Percentiles rank a stretch among this genome's conserved stretches.
phyloP scores from a whole-genome alignment of 1,139 yeast genomes.

The Meyerozyma guilliermondii region DNA sequence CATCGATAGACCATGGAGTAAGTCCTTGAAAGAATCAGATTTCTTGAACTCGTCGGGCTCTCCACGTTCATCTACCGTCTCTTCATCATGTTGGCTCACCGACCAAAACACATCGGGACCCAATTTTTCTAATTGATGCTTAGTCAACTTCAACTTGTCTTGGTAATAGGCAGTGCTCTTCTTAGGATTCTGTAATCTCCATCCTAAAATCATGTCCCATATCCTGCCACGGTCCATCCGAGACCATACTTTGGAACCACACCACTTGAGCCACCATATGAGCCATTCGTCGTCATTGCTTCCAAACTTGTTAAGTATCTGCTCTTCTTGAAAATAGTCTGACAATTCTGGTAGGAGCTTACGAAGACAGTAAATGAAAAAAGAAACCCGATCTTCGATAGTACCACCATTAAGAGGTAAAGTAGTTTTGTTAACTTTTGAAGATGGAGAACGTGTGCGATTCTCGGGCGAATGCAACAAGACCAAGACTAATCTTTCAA shows the following conservation, averaged over 20 bases:
- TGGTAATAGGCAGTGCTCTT: conserved; percentile 28
- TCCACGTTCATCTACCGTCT: not conserved
- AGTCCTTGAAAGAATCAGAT: conserved; percentile 27
- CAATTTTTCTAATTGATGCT: conserved; percentile 22
- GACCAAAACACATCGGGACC: conserved; percentile 47
- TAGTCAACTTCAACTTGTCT: conserved; percentile 15
- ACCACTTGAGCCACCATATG: conserved; percentile 91
- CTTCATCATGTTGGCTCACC: conserved; percentile 11
- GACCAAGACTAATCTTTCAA: conserved; percentile 72
- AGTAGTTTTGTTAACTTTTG: conserved; percentile 28
- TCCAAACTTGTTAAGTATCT: conserved; percentile 57
- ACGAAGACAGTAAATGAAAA: conserved; percentile 64
- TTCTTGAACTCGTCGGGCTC: conserved; percentile 5
- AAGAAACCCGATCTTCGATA: conserved; percentile 63
- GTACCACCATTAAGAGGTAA: conserved; percentile 62
- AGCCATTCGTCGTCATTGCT: conserved; percentile 83
- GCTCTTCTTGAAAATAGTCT: conserved; percentile 76
- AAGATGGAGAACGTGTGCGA: conserved; percentile 7
- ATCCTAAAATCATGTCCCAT: conserved; percentile 85
- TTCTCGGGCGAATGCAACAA: conserved; percentile 66
- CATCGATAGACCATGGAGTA: conserved; percentile 23
- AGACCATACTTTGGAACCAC: conserved; percentile 87
- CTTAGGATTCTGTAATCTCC: conserved; percentile 50
- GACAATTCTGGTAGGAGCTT: conserved; percentile 72
- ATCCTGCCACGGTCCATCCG: conserved; percentile 77